Percentiles rank a stretch among this genome's conserved stretches.
These are phyloP conservation scores for Pichiaceae sp. DNA, from an alignment of 1,139 yeast species.

Conservation along the genomic window DNA sequence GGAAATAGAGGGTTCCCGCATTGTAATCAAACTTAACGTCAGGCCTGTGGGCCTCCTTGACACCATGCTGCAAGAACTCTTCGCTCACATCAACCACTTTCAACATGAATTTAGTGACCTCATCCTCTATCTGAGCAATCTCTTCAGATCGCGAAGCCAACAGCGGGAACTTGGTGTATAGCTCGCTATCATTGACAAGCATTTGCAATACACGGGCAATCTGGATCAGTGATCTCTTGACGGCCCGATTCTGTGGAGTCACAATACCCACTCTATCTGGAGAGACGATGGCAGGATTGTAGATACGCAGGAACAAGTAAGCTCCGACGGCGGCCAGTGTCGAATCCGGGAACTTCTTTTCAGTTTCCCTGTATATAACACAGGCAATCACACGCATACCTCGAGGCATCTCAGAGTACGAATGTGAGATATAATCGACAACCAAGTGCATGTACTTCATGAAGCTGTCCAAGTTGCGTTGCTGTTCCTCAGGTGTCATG, in stretches of 20 bases:
- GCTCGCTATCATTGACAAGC: constrained; percentile 71
- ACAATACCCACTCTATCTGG: constrained; percentile 64
- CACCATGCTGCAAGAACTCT: background rate
- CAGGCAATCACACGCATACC: constrained; percentile 72
- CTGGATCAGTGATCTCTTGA: constrained; percentile 69
- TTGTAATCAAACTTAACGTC: background rate
- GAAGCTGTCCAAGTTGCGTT: constrained; percentile 41
- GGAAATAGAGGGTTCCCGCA: constrained; percentile 36
- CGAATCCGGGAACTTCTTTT: constrained; percentile 59
- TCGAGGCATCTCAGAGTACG: constrained; percentile 53
- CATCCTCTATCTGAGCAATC: constrained; percentile 32
- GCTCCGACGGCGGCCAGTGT: constrained; percentile 77
- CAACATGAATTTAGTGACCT: constrained; percentile 42
- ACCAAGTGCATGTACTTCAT: constrained; percentile 49
- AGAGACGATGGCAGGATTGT: constrained; percentile 88
- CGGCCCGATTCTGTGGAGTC: constrained; percentile 23
- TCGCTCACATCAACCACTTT: constrained; percentile 13
- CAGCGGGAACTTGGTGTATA: constrained; percentile 53
- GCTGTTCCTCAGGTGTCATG: constrained; percentile 28
- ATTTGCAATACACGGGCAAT: constrained; percentile 82
- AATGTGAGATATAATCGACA: constrained; percentile 52
- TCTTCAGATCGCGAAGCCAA: constrained; percentile 31
- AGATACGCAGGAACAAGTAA: constrained; percentile 72
- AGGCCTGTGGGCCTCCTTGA: background rate
- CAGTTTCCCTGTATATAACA: constrained; percentile 58